Percentiles rank a stretch among this genome's conserved stretches.
These are phyloP conservation scores for Oxyria digyna DNA, from an alignment of 148 eudicot genomes.

Conservation along the genomic window DNA sequence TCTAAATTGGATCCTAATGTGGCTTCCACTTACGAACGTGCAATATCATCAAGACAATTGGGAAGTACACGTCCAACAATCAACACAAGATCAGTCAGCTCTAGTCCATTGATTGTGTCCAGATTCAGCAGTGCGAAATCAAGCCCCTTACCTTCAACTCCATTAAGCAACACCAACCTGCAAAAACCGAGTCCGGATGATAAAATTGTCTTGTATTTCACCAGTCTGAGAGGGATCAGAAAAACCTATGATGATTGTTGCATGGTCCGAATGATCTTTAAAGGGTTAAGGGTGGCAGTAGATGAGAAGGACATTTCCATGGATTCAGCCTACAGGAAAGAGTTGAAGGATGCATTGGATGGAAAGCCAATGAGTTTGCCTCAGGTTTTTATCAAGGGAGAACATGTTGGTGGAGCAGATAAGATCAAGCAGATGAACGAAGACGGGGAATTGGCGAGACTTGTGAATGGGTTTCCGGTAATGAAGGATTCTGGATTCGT, in stretches of 20 bases:
- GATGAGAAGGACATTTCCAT: conserved; percentile 90
- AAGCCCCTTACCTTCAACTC: conserved; percentile 8
- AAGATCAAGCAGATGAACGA: conserved; percentile 79
- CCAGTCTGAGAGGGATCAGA: conserved; percentile 85
- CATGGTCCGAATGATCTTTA: conserved; percentile 54
- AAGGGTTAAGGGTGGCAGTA: conserved; percentile 58
- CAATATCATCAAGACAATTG: conserved; percentile 31
- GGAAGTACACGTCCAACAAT: conserved; percentile 16
- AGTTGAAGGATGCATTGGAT: conserved; percentile 47
- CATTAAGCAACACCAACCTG: neutral
- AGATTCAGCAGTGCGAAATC: conserved; percentile 13
- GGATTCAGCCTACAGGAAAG: conserved; percentile 69
- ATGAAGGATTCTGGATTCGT: conserved; percentile 34
- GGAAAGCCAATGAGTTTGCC: conserved; percentile 65
- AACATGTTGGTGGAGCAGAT: conserved; percentile 70
- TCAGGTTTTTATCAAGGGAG: conserved; percentile 61
- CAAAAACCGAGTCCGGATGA: conserved; percentile 26
- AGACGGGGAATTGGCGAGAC: conserved; percentile 53
- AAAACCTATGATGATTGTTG: conserved; percentile 91
- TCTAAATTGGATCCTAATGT: conserved; percentile 72
- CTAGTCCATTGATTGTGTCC: conserved; percentile 13
- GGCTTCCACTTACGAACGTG: conserved; percentile 47
- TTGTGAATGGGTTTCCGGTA: conserved; percentile 57
- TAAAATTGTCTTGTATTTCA: conserved; percentile 64
- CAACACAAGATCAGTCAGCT: conserved; percentile 11